These are phyloP conservation scores for bread wheat (Triticum aestivum) DNA, from an alignment of 176 grass and related monocot genomes.

Conservation along the genomic window DNA sequence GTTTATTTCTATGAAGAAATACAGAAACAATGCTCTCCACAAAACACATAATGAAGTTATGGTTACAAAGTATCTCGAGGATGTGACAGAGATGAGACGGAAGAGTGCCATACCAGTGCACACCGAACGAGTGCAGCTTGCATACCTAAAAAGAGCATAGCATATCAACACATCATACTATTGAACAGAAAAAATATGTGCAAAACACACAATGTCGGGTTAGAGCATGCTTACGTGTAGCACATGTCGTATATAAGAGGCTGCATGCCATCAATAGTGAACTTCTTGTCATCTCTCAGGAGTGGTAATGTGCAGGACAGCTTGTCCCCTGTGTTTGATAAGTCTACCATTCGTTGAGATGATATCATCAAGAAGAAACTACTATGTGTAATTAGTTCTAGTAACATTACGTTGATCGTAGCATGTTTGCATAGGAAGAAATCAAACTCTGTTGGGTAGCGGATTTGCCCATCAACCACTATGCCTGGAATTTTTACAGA, in stretches of 20 bases:
- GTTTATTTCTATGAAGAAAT: not conserved
- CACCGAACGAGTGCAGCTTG: constrained; percentile 64
- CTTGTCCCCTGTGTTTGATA: constrained; percentile 43
- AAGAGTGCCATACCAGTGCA: constrained; percentile 57
- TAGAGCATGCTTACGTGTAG: constrained; percentile 46
- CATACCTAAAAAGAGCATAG: constrained; percentile 43
- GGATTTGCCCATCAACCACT: constrained; percentile 52
- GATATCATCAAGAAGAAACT: not conserved
- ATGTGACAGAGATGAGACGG: not conserved
- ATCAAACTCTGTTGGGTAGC: constrained; percentile 68
- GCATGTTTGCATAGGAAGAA: constrained; percentile 83
- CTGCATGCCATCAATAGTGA: constrained; percentile 58
- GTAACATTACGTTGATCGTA: constrained; percentile 49
- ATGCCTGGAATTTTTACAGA: constrained; percentile 37
- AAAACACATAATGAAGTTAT: not conserved
- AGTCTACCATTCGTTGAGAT: not conserved
- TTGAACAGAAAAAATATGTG: not conserved
- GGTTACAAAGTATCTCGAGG: not conserved
- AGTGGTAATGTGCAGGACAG: constrained; percentile 69
- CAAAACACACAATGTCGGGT: not conserved
- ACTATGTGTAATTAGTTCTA: not conserved
- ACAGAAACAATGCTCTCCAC: not conserved
- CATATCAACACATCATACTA: not conserved
- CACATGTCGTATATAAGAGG: constrained; percentile 67
- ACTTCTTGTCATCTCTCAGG: constrained; percentile 67